Evolutionary conservation across 257 asterid species (phyloP), one percentile per base, ranked within the genome.

Genomic region (Solanum appendiculatum): DNA sequence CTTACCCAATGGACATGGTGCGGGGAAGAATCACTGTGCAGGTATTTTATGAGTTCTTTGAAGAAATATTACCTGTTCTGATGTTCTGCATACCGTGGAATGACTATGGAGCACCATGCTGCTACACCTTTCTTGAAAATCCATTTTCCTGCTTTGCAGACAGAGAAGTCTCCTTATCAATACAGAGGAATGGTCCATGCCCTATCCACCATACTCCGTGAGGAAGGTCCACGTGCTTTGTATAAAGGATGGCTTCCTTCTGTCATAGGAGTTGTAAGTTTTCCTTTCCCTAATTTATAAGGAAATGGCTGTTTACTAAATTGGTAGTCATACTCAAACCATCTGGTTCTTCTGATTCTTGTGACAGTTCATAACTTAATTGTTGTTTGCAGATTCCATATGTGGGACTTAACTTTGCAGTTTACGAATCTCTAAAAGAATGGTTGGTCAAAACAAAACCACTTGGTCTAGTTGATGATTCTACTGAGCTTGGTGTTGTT

Each of bases 241-340:
- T 97, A 97, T 89, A 97, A 93, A 95, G 99, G 99, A 40, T 97
- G 99, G 99, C 98, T 97, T 91, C 99, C 99, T 87, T 97, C 99
- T 83, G 99, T 97, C 81, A 97, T 97, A 75, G 99, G 99, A 91
- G 99, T 97, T 27, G 99, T 97, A 93, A 94, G 99, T 92, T 87
- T 89, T 84, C 42, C 68, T 80, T 72, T 77, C 64, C 63, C 40
- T 25, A 81, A 81, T 81, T 48, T 48, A 27, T 27, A 27, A 78
- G 84, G 20, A 37, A 74, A 74, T 18, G 5, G 21, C 27, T 78
- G 64, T 18, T 46, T 78, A 8, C 84, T 78, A 78, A 27, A 27
- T 78, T 78, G 63, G 14, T 46, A 78, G 44, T 51, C 83, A n/a
- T 27, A 15, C 63, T 78, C 83, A 77, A 40, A 78, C 15, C 63